Conservation (phyloP, 2,329 filamentous ascomycete species). For the Xylariaceae sp. region DNA sequence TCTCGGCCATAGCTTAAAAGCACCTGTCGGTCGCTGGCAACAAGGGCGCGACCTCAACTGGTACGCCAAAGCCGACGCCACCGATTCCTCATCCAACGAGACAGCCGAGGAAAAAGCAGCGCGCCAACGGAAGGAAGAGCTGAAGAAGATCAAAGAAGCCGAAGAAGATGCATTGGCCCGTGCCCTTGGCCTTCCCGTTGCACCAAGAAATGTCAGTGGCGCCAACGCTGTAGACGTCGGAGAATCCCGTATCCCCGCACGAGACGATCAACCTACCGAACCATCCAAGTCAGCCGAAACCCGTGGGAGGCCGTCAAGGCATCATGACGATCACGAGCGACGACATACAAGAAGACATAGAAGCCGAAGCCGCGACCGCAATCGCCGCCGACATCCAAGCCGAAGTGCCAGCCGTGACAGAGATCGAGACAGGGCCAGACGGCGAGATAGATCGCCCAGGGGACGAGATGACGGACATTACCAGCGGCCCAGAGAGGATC, state of each 20-base stretch:
- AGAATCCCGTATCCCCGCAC: constrained; percentile 30
- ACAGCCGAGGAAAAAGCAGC: constrained; percentile 56
- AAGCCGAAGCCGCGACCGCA: constrained; percentile 28
- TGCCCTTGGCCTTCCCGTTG: constrained; percentile 75
- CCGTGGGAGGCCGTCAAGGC: constrained; percentile 20
- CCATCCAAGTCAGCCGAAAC: constrained; percentile 17
- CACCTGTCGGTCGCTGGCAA: constrained; percentile 89
- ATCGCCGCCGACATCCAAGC: constrained; percentile 31
- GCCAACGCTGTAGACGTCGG: constrained; percentile 66
- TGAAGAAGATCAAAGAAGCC: constrained; percentile 73
- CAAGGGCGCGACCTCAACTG: constrained; percentile 65
- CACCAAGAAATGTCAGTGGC: constrained; percentile 54
- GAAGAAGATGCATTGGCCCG: constrained; percentile 87
- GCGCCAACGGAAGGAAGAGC: constrained; percentile 68
- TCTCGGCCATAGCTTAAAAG: constrained; percentile 87
- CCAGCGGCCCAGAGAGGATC: constrained; percentile 39
- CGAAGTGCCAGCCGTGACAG: constrained; percentile 27
- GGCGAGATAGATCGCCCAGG: constrained; percentile 27
- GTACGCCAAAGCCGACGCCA: constrained; percentile 58
- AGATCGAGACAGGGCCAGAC: constrained; percentile 20
- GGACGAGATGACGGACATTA: constrained; percentile 20
- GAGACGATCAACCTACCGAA: constrained; percentile 11
- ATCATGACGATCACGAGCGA: constrained; percentile 30
- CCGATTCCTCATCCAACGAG: constrained; percentile 49
- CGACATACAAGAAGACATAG: constrained; percentile 34